phyloP scores from a whole-genome alignment of 129 eudicot species.

The Artemisia argyi region DNA sequence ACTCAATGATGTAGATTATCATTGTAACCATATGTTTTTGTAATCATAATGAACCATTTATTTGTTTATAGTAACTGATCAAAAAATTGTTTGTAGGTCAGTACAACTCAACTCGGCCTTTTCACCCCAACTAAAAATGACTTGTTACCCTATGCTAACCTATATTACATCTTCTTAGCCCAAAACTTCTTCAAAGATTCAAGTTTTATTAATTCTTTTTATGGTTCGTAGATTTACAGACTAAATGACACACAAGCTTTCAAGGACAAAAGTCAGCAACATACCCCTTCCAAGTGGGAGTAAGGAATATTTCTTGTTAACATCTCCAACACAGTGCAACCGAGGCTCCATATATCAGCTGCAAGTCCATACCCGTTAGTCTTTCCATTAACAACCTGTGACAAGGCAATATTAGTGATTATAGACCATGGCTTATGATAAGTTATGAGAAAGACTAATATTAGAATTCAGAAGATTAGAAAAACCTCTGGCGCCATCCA shows the following conservation, averaged over 20 bases:
- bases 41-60: background rate
- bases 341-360: slow-evolving; percentile 96
- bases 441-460: background rate
- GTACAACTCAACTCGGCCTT: background rate
- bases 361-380: slow-evolving; percentile 57
- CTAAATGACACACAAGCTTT: background rate
- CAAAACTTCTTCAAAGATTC: background rate
- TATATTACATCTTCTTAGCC: slow-evolving; percentile 1
- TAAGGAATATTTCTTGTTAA: slow-evolving; percentile 72
- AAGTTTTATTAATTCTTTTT: background rate
- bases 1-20: background rate
- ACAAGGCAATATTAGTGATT: slow-evolving; percentile 4
- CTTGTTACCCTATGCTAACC: no score
- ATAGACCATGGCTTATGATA: background rate
- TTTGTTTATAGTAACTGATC: background rate
- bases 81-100: background rate
- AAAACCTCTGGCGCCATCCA: slow-evolving; percentile 99
- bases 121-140: background rate
- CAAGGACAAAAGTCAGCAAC: background rate
- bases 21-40: background rate
- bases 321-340: slow-evolving; percentile 92
- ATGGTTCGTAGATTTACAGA: background rate
- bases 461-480: background rate
- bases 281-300: slow-evolving; percentile 75
- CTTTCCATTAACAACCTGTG: slow-evolving; percentile 56